Evolutionary conservation across 306 rosid genomes (phyloP), one percentile per base, ranked within the genome.

Genomic region (Citrullus mucosospermus): DNA sequence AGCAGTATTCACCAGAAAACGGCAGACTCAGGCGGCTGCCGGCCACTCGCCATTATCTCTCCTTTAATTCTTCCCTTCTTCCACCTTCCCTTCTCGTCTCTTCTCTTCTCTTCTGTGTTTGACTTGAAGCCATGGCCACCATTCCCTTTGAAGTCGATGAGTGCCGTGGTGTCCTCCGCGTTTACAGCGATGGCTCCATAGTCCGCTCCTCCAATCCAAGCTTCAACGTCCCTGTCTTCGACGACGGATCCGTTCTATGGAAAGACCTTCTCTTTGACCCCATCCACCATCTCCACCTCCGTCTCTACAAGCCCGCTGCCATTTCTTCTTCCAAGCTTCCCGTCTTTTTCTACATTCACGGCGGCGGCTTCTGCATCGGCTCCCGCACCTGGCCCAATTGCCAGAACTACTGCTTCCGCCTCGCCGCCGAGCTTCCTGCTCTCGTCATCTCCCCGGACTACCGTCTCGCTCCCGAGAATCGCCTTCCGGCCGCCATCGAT

Each of bases 341-440:
- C 0, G 8, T 93, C 18, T 88, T 91, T 69, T 93, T 78, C 78
- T 93, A 93, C 82, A 80, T 93, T 51, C 98, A 91, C 39, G 98
- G 98, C 1, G 98, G 98, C 32, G 97, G 98, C 79, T 93, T 93
- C 77, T 91, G 97, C 80, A 93, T 93, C 85, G 93, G 98, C 85
- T 93, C 98, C 0, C 96, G 96, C 22, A 55, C 96, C 1, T 93
- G 98, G 98, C 94, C 96, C 2, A 87, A 91, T 62, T 93, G 88
- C 76, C 97, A 93, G 6, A 93, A 91, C 85, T 93, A 90, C 81
- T 91, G 98, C 75, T 78, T 88, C 8, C 89, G 82, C 28, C 93
- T 93, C 0, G 84, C 93, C 61, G 68, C 72, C 7, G 75, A 80
- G 76, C 96, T 91, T 70, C 85, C 57, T 46, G 97, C 84, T 0